Evolutionary conservation across 1,284 basidiomycete genomes (phyloP), one percentile per base, ranked within the genome.

Genomic region (Microstroma glucosiphilum): DNA sequence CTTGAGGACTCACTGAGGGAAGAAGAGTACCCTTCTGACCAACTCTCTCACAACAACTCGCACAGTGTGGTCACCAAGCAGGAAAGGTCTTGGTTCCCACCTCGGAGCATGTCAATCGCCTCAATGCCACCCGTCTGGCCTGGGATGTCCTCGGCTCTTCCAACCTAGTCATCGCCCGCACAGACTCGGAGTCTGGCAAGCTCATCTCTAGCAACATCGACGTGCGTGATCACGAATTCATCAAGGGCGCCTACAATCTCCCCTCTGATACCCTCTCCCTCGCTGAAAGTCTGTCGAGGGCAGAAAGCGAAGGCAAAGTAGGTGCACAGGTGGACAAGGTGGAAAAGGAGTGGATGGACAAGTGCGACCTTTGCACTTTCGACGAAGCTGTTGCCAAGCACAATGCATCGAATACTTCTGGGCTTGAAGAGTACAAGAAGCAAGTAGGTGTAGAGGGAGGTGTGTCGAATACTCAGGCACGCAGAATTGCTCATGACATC

Each of bases 41-140:
- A n/a, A n/a, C n/a, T n/a, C n/a, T n/a, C n/a, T n/a, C n/a, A n/a
- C n/a, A n/a, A n/a, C n/a, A n/a, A 23, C 12, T 30, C 21, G 17
- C 13, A n/a, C 92, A 92, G 86, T 94, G 91, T 76, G 91, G 91
- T 19, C 91, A 94, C 82, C 85, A 92, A 75, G 89, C 88, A n/a
- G 91, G 91, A 62, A 94, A 94, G 80, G 91, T 94, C 51, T 84
- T 94, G 61, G 91, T 94, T 1, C 91, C 91, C 15, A 87, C 89
- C 3, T 90, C 89, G 11, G 88, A 89, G 23, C 91, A 93, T 75
- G 83, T 90, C 66, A 88, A 89, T 57, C 87, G 92, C 41, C 85
- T 94, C 60, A 83, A 91, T 67, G 85, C 90, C 13, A 83, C 89
- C 40, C 88, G 91, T 30, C 91, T 92, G 82, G 90, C 92, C 80